Evolutionary conservation across 169 alveolate species (phyloP).

Genomic region (Plasmodium blacklocki): DNA sequence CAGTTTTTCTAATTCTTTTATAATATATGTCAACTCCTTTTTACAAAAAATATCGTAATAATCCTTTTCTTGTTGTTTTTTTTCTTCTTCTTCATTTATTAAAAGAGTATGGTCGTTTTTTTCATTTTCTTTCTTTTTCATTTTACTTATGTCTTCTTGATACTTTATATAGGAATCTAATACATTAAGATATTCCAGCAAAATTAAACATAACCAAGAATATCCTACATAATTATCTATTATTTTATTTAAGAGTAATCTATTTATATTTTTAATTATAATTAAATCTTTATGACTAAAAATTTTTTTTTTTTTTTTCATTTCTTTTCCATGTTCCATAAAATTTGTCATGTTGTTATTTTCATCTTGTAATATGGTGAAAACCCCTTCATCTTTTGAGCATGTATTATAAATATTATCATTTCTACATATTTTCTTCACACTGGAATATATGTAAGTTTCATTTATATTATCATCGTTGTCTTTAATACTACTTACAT

Average conservation of each 20-base stretch:
- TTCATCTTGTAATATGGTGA: slow-evolving; percentile 13
- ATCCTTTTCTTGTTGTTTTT: slow-evolving; percentile 10
- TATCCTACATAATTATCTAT: slow-evolving; percentile 87
- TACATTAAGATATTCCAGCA: slow-evolving; percentile 40
- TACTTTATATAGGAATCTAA: slow-evolving; percentile 9
- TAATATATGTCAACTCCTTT: slow-evolving; percentile 2
- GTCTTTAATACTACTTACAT: background rate
- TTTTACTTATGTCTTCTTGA: background rate
- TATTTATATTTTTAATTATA: slow-evolving; percentile 80
- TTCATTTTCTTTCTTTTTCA: background rate
- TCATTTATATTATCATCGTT: background rate
- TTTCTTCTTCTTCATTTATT: slow-evolving; percentile 4
- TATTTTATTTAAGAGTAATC: slow-evolving; percentile 80
- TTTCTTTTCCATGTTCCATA: no score
- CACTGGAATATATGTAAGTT: no score
- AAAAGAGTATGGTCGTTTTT: background rate
- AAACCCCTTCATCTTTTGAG: background rate
- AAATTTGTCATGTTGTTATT: background rate
- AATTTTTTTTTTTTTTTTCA: no score
- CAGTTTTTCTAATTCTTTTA: slow-evolving; percentile 15
- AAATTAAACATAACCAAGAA: slow-evolving; percentile 85
- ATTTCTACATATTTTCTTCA: background rate
- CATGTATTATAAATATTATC: background rate
- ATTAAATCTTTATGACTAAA: slow-evolving; percentile 73
- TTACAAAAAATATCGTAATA: background rate